phyloP scores from a whole-genome alignment of 257 asterid genomes.

The Verbena officinalis region DNA sequence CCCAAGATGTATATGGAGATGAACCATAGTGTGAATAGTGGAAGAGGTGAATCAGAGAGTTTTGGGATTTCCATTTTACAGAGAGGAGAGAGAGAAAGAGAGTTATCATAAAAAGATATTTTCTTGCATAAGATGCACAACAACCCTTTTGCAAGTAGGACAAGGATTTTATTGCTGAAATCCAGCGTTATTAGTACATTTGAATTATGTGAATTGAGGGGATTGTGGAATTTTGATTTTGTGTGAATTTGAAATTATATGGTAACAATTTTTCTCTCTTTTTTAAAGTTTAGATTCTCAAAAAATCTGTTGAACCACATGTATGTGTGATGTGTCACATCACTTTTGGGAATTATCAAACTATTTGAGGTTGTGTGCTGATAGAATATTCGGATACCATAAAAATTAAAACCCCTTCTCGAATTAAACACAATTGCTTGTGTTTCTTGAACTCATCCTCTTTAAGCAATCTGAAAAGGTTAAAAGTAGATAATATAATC shows the following conservation, averaged over 20 bases:
- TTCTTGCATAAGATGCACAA: constrained; percentile 15
- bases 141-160: constrained; percentile 9
- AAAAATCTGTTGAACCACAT: not conserved
- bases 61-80: constrained; percentile 42
- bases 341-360: constrained; percentile 3
- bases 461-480: constrained; percentile 23
- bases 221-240: not conserved
- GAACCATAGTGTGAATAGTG: constrained; percentile 51
- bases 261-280: not conserved
- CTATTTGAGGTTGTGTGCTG: constrained; percentile 31
- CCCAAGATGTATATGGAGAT: constrained; percentile 45
- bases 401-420: not conserved
- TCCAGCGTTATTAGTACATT: not conserved
- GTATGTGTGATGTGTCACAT: constrained; percentile 11
- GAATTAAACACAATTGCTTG: constrained; percentile 20
- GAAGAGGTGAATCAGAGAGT: constrained; percentile 35
- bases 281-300: no score
- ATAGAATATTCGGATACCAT: constrained; percentile 43
- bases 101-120: not conserved
- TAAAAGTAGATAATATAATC: not conserved
- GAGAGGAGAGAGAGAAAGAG: constrained; percentile 11
- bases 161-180: constrained; percentile 2
- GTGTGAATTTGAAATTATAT: not conserved
- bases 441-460: constrained; percentile 9
- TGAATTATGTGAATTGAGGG: not conserved